Evolutionary conservation across 352 stramenopile species (phyloP).

Genomic region (Phytophthora pini): DNA sequence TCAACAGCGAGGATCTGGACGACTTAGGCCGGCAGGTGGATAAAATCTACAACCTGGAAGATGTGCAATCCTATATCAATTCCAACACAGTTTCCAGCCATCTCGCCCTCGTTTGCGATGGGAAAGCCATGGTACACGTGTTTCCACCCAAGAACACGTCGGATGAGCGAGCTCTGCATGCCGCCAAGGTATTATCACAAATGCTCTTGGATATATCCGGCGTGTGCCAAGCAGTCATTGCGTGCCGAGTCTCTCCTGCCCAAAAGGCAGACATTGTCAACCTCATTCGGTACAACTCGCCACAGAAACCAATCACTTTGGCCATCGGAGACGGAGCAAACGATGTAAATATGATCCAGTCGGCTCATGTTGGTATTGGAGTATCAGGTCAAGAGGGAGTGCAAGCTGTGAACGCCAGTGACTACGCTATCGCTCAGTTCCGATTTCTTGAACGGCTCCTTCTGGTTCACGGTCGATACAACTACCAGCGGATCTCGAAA

Average conservation of each 20-base stretch:
- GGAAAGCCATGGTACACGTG: constrained; percentile 75
- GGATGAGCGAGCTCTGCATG: constrained; percentile 39
- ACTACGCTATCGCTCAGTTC: constrained; percentile 95
- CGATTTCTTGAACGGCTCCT: constrained; percentile 94
- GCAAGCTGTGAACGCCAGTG: constrained; percentile 91
- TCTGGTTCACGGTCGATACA: constrained; percentile 97
- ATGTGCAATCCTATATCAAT: constrained; percentile 58
- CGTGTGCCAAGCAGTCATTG: constrained; percentile 75
- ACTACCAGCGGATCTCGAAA: constrained; percentile 96
- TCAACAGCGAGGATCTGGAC: constrained; percentile 58
- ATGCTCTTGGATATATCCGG: constrained; percentile 69
- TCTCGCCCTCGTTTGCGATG: constrained; percentile 69
- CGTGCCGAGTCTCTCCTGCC: constrained; percentile 81
- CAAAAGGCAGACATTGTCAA: constrained; percentile 88
- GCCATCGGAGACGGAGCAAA: constrained; percentile 95
- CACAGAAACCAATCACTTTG: constrained; percentile 78
- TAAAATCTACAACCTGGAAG: constrained; percentile 46
- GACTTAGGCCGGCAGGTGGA: constrained; percentile 62
- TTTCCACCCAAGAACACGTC: constrained; percentile 63
- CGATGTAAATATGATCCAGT: constrained; percentile 96
- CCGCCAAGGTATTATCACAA: constrained; percentile 49
- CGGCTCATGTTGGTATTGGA: constrained; percentile 94
- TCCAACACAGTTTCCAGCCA: constrained; percentile 52
- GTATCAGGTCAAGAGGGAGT: constrained; percentile 92
- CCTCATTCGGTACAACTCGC: constrained; percentile 61